Base-by-base conservation (phyloP, 2,329 filamentous ascomycete genomes). In the Hypoxylon sp. region DNA sequence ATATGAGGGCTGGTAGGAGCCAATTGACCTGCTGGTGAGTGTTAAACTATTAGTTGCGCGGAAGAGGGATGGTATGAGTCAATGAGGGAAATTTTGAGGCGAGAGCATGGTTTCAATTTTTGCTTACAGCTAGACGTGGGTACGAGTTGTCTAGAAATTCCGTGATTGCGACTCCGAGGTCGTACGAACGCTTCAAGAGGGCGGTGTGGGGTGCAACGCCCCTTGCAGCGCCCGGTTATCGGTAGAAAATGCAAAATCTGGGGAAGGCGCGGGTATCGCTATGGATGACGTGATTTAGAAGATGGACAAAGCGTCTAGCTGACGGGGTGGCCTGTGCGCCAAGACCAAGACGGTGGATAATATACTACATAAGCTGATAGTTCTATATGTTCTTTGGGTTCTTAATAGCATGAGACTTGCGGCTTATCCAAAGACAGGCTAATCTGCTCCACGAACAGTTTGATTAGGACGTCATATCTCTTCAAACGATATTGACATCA, bases 201-300 rank as follows among this genome's bases (percentile, higher is more conserved):
- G 66, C 60, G 64, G 61, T 67, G 64, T 66, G 63, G 66, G 59
- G 55, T 44, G 48, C 22, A 53, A 31, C 33, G 53, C 49, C 46
- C 67, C 67, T 72, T 72, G 69, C 69, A 70, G 71, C 58, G 61
- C 74, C 75, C 75, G 75, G 74, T 76, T 76, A 74, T 77, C 75
- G 75, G 63, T 68, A 37, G 49, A 42, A 59, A 57, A 66, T 20
- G 67, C 27, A 68, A 67, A 72, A 58, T 70, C 74, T 65, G 74
- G 74, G 74, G 72, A 75, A 74, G 58, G 53, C 61, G 56, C 69
- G 69, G 69, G 66, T 71, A 66, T 70, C 69, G 64, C 70, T 71
- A 58, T 22, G 60, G 42, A 76, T 76, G 74, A 76, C 75, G 75
- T 76, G 74, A 73, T 76, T 75, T 61, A 30, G 51, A 33, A 64